phyloP scores from a whole-genome alignment of 805 yeast species.

The Danielozyma ontarioensis region DNA sequence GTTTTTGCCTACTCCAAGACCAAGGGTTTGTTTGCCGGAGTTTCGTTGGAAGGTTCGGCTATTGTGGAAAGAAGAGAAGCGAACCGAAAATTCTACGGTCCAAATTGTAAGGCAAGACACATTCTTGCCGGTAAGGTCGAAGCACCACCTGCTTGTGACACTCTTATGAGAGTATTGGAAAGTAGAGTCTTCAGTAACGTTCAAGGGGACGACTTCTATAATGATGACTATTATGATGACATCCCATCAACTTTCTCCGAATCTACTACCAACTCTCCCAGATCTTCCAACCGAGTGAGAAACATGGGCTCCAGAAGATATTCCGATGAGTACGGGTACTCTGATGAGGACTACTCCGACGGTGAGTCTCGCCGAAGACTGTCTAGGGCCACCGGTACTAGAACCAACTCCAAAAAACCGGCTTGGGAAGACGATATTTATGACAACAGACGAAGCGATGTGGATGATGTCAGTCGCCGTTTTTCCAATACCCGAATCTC shows the following conservation, averaged over 20 bases:
- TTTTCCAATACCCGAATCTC: slow-evolving; percentile 29
- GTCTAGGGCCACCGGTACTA: slow-evolving; percentile 1
- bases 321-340: slow-evolving; percentile 27
- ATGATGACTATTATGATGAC: slow-evolving; percentile 70
- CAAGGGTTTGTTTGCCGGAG: slow-evolving; percentile 96
- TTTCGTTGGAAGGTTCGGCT: slow-evolving; percentile 94
- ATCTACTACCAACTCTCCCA: slow-evolving; percentile 38
- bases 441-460: slow-evolving; percentile 41
- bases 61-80: slow-evolving; percentile 97
- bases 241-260: slow-evolving; percentile 65
- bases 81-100: slow-evolving; percentile 90
- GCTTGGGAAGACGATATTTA: slow-evolving; percentile 88
- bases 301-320: slow-evolving; percentile 16
- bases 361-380: slow-evolving; percentile 17
- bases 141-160: slow-evolving; percentile 86
- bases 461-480: slow-evolving; percentile 29
- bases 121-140: slow-evolving; percentile 86
- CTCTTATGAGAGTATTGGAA: slow-evolving; percentile 79
- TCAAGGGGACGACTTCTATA: slow-evolving; percentile 47
- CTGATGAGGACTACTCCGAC: slow-evolving; percentile 35
- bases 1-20: slow-evolving; percentile 92
- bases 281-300: slow-evolving; percentile 18
- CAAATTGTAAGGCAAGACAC: slow-evolving; percentile 78
- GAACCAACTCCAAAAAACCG: slow-evolving; percentile 25
- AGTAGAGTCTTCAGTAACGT: slow-evolving; percentile 73